Conservation (phyloP, 2,329 filamentous ascomycete genomes). For the Fusarium fujikuroi region DNA sequence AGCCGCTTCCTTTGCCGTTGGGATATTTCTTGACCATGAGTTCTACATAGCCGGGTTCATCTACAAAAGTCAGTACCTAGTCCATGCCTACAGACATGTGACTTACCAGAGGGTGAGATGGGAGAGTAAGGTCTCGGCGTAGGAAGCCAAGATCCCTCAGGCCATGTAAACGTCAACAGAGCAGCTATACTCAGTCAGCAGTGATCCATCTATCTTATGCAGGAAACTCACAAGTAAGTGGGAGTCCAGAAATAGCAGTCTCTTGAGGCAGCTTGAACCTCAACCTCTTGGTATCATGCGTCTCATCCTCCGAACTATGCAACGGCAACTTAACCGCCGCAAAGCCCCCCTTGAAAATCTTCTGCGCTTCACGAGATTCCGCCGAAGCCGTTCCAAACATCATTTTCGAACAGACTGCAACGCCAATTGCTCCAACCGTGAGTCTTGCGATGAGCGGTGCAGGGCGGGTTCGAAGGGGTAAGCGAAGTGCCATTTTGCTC, state of each 20-base stretch:
- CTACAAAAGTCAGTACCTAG: slow-evolving; percentile 34
- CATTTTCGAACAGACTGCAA: slow-evolving; percentile 35
- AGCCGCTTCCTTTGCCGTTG: slow-evolving; percentile 69
- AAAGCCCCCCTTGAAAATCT: slow-evolving; percentile 50
- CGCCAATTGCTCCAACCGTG: slow-evolving; percentile 28
- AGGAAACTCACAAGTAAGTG: slow-evolving; percentile 57
- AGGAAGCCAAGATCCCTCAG: slow-evolving; percentile 66
- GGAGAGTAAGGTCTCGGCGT: slow-evolving; percentile 75
- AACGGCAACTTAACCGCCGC: slow-evolving; percentile 60
- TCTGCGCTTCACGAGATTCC: slow-evolving; percentile 24
- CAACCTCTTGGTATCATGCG: slow-evolving; percentile 68
- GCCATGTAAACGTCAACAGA: slow-evolving; percentile 69
- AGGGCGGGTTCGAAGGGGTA: slow-evolving; percentile 32
- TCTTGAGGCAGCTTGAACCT: slow-evolving; percentile 65
- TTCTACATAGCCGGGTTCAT: slow-evolving; percentile 68
- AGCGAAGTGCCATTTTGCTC: slow-evolving; percentile 25
- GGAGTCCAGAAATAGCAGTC: slow-evolving; percentile 59
- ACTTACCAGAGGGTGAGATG: slow-evolving; percentile 47
- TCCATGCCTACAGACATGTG: no score
- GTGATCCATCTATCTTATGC: rapidly evolving
- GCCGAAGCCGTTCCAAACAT: slow-evolving; percentile 38
- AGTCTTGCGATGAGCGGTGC: slow-evolving; percentile 39
- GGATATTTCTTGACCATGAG: slow-evolving; percentile 77
- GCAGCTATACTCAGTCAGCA: slow-evolving; percentile 53
- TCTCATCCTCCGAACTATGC: slow-evolving; percentile 63